Evolutionary conservation across 768 basidiomycete species (phyloP), one percentile per base, ranked within the genome.

Genomic region (Pulveroboletus sp.): DNA sequence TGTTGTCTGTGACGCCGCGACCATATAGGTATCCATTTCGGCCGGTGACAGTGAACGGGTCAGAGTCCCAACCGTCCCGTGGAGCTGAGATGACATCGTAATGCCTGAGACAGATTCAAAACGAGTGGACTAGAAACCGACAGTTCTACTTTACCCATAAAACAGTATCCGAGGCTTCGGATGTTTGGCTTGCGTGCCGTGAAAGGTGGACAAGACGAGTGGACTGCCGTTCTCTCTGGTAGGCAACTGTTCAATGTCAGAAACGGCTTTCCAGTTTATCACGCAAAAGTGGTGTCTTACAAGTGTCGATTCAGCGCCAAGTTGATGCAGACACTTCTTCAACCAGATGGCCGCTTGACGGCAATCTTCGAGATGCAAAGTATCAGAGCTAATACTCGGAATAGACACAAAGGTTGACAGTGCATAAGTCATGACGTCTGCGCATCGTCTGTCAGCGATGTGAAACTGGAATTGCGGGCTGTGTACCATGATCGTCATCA

Each of bases 51-150:
- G 71, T 74, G 71, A 92, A 99, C 0, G 96, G 95, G 50, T 92
- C 83, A 2, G 86, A 83, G 19, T 76, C 69, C 95, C 95, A 97
- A 12, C 84, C 81, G 6, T 79, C 73, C 10, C 72, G 68, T 0
- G 81, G 82, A 0, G 93, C 93, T 0, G 86, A 74, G 41, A 98
- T 90, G n/a, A 98, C 91, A 59, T 99, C 96, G 71, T 98, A 99
- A 65, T 99, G 96, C 2, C 91, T 91, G 41, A 4, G 29, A 42
- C 31, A 19, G 7, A 17, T 22, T 37, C 1, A 50, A 30, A 43
- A 16, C n/a, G 17, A 13, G 32, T 7, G 32, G 20, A 8, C 20
- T 39, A 12, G 23, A 23, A 24, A 47, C 2, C 8, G 12, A 3
- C 5, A 14, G 17, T 0, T 1, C 13, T 11, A 20, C 57, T 76